A percentile compares a stretch with the other conserved stretches of the same genome.
Evolutionary conservation across 2,329 filamentous ascomycete genomes (phyloP).

Genomic region (Grosmannia huntii): DNA sequence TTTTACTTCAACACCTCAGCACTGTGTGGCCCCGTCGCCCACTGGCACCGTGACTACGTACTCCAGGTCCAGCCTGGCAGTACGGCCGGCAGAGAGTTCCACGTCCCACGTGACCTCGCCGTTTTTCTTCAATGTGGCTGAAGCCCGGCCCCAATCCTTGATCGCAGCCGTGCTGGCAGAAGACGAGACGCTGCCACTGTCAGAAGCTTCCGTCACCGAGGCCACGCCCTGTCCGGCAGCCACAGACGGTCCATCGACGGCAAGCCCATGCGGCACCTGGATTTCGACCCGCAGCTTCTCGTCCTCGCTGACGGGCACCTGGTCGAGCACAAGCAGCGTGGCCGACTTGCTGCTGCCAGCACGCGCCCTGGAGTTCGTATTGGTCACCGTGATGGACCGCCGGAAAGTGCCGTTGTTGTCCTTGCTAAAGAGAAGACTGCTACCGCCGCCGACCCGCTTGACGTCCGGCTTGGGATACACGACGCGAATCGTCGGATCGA

Average conservation of each 20-base stretch:
- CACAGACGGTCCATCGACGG: conserved; percentile 24
- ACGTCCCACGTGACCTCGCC: conserved; percentile 49
- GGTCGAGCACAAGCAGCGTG: conserved; percentile 41
- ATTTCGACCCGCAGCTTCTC: conserved; percentile 41
- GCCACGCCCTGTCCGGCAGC: conserved; percentile 2
- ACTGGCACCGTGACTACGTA: conserved; percentile 47
- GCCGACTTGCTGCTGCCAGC: conserved; percentile 22
- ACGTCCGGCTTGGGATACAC: conserved; percentile 43
- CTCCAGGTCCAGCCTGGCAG: conserved; percentile 44
- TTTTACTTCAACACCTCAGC: neutral
- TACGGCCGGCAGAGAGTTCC: conserved; percentile 41
- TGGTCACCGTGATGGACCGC: conserved; percentile 35
- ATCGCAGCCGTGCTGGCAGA: conserved; percentile 14
- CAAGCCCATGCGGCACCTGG: conserved; percentile 33
- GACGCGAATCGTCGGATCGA: conserved; percentile 44
- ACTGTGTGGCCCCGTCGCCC: conserved; percentile 26
- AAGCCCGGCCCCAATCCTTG: conserved; percentile 40
- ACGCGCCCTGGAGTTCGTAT: conserved; percentile 24
- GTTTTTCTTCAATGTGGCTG: conserved; percentile 37
- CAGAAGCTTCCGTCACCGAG: neutral
- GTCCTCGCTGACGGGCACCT: conserved; percentile 49
- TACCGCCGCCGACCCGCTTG: conserved; percentile 30
- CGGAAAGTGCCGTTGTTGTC: conserved; percentile 38
- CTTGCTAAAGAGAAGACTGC: conserved; percentile 37
- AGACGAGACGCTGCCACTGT: neutral